Percentiles rank a stretch among this genome's conserved stretches.
Evolutionary conservation across 2,329 filamentous ascomycete species (phyloP).

Genomic region (Colletotrichum caudatum): DNA sequence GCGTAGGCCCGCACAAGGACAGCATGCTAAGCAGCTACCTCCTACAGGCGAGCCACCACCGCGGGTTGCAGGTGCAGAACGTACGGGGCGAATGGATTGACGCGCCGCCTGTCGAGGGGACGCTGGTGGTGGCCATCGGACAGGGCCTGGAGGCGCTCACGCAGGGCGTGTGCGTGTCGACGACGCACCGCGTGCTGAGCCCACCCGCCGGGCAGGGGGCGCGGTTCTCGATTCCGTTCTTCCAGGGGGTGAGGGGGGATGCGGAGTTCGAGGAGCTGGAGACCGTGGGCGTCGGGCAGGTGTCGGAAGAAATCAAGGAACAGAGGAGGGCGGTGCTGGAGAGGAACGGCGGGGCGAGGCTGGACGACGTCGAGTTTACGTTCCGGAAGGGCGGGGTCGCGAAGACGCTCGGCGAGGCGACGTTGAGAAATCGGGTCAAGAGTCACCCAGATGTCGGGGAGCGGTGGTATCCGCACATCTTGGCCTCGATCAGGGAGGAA

Average conservation of each 20-base stretch:
- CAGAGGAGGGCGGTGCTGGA: slow-evolving; percentile 71
- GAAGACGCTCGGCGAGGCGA: slow-evolving; percentile 82
- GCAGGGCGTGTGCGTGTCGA: slow-evolving; percentile 82
- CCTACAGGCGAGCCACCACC: slow-evolving; percentile 81
- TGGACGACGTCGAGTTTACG: slow-evolving; percentile 88
- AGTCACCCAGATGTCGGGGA: slow-evolving; percentile 89
- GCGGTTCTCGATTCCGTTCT: slow-evolving; percentile 86
- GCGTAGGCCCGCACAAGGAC: slow-evolving; percentile 85
- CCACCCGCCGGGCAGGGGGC: slow-evolving; percentile 77
- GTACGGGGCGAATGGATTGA: slow-evolving; percentile 83
- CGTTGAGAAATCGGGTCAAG: slow-evolving; percentile 85
- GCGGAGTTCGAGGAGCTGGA: slow-evolving; percentile 83
- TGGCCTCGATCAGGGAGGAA: slow-evolving; percentile 69
- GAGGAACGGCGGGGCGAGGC: slow-evolving; percentile 65
- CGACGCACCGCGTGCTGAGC: slow-evolving; percentile 86
- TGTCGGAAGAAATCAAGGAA: slow-evolving; percentile 72
- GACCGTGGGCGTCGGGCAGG: slow-evolving; percentile 64
- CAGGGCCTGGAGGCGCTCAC: slow-evolving; percentile 90
- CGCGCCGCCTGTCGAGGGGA: slow-evolving; percentile 79
- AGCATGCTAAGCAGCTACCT: slow-evolving; percentile 86
- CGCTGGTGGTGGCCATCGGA: slow-evolving; percentile 87
- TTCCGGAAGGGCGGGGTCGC: slow-evolving; percentile 77
- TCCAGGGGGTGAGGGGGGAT: slow-evolving; percentile 86
- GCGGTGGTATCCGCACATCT: slow-evolving; percentile 78
- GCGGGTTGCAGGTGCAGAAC: slow-evolving; percentile 86